Evolutionary conservation across 192 early-diverging fungal species (phyloP), one percentile per base, ranked within the genome.

Genomic region (Backusella tarrabulga): DNA sequence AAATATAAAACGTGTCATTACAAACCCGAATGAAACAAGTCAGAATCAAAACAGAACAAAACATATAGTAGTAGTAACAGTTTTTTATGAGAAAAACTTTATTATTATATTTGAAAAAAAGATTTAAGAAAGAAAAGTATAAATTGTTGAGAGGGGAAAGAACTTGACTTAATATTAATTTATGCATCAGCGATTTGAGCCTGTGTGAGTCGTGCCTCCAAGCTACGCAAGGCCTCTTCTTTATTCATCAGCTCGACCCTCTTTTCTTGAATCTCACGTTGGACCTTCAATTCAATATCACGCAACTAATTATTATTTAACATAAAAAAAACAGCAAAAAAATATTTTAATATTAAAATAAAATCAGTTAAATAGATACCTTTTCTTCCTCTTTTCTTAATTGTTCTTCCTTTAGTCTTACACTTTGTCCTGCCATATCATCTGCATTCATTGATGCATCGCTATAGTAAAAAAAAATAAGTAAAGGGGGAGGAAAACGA

Each of bases 231-330:
- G 9, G 86, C 86, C 73, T 90, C 85, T 80, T 90, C 87, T 74
- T 90, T 90, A n/a, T 79, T 81, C 79, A 85, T 79, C n/a, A 90
- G 74, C 52, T 90, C 86, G 67, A 85, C 85, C 72, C 87, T 83
- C 83, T 88, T 90, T 67, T 86, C 85, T 73, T 84, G 80, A 67
- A 90, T 82, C 74, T 88, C 87, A 23, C 85, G 80, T 70, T 90
- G 86, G 8, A 88, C 86, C 60, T 83, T 86, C 19, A 81, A 72
- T 73, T 87, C 89, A 68, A 87, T 85, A 60, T 86, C 87, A 60
- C 81, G 81, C 69, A 90, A 75, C 83, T 80, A 36, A 63, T 63
- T 63, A 63, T 63, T 63, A 63, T 63, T 63, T 63, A 63, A 63
- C 56, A 63, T 63, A 26, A 29, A 63, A 5, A 63, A 63, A 26